Conservation (phyloP, 441 rosid genomes). For the Mallotus repandus region DNA sequence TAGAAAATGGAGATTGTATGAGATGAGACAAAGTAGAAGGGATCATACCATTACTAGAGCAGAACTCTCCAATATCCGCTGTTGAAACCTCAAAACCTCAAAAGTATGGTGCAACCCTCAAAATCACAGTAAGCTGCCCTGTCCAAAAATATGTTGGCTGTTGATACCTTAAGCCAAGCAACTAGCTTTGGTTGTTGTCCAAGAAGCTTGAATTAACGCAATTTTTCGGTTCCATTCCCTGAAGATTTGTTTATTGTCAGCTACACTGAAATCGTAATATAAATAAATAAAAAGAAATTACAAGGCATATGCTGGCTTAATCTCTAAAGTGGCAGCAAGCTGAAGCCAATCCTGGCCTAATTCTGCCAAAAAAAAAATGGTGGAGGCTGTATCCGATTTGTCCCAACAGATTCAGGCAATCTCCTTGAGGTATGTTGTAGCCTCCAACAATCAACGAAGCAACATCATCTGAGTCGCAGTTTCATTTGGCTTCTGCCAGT, state of each 20-base stretch:
- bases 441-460: constrained; percentile 34
- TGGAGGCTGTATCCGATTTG: constrained; percentile 34
- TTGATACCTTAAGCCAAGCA: constrained; percentile 41
- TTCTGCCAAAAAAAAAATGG: constrained; percentile 30
- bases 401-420: constrained; percentile 39
- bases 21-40: no score
- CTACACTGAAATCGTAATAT: neutral
- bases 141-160: constrained; percentile 47
- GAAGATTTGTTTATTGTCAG: constrained; percentile 26
- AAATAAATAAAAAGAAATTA: no score
- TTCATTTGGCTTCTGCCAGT: constrained; percentile 35
- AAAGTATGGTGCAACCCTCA: no score
- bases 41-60: no score
- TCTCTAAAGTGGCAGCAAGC: constrained; percentile 30
- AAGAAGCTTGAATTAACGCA: constrained; percentile 35
- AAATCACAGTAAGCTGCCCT: constrained; percentile 49
- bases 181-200: constrained; percentile 45
- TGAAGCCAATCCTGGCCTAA: constrained; percentile 27
- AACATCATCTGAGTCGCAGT: constrained; percentile 19
- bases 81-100: no score
- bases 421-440: constrained; percentile 38
- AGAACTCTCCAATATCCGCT: no score
- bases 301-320: neutral
- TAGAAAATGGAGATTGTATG: no score
- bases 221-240: no score